Percentiles rank a stretch among this genome's conserved stretches.
Evolutionary conservation across 2,329 filamentous ascomycete genomes (phyloP).

Genomic region (Penicillium sp.): DNA sequence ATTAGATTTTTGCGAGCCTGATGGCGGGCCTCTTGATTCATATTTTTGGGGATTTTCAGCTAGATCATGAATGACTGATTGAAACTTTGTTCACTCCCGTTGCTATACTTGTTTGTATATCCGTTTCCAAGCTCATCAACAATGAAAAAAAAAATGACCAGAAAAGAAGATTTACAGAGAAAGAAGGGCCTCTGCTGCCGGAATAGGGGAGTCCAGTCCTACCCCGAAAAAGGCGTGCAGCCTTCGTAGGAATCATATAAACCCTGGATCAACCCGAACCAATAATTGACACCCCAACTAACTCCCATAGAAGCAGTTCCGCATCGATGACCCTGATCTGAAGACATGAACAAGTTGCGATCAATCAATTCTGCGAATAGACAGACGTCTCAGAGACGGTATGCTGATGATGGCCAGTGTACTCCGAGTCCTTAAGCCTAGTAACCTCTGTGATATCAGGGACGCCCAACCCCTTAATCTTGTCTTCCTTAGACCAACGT

Average conservation of each 20-base stretch:
- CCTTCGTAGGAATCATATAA: not conserved
- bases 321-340: not conserved
- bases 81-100: not conserved
- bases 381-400: constrained; percentile 5
- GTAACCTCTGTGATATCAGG: constrained; percentile 8
- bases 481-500: constrained; percentile 17
- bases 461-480: constrained; percentile 4
- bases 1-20: not conserved
- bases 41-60: not conserved
- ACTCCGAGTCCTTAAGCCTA: not conserved
- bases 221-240: not conserved
- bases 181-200: not conserved
- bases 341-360: not conserved
- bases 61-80: not conserved
- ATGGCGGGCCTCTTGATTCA: not conserved
- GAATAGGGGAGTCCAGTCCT: not conserved
- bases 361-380: not conserved
- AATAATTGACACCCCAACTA: not conserved
- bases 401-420: constrained; percentile 2
- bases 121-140: not conserved
- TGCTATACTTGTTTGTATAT: not conserved
- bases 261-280: not conserved
- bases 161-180: not conserved
- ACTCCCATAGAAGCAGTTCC: not conserved
- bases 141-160: not conserved